Evolutionary conservation across 108 stramenopile species (phyloP).

Genomic region (Mediolabrus comicus): DNA sequence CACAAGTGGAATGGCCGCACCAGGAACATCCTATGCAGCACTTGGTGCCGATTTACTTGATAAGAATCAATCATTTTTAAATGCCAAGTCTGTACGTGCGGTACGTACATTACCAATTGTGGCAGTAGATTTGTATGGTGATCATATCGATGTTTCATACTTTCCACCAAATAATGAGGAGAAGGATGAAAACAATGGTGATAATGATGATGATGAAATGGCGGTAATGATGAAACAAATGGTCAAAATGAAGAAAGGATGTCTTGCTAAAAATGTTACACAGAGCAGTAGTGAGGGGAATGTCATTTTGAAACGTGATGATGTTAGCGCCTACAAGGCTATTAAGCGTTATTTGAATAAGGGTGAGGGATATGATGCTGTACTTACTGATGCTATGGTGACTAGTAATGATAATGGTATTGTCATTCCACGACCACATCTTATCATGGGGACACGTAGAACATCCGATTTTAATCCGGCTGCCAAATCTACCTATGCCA

Average conservation of each 20-base stretch:
- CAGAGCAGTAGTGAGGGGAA: slow-evolving; percentile 13
- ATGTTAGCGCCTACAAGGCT: slow-evolving; percentile 67
- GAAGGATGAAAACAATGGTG: slow-evolving; percentile 15
- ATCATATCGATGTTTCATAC: slow-evolving; percentile 48
- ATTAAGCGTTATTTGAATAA: slow-evolving; percentile 72
- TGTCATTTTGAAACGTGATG: slow-evolving; percentile 40
- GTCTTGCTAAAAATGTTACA: background rate
- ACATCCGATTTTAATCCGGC: slow-evolving; percentile 51
- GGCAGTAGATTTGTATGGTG: slow-evolving; percentile 75
- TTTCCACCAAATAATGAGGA: slow-evolving; percentile 66
- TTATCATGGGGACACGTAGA: slow-evolving; percentile 65
- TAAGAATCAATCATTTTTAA: slow-evolving; percentile 59
- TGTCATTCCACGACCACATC: slow-evolving; percentile 54
- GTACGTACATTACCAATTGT: slow-evolving; percentile 63
- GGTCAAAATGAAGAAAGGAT: slow-evolving; percentile 11
- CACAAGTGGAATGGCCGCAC: slow-evolving; percentile 36
- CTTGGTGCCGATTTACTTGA: slow-evolving; percentile 76
- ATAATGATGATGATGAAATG: slow-evolving; percentile 13
- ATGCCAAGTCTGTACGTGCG: slow-evolving; percentile 51
- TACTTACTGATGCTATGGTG: slow-evolving; percentile 53
- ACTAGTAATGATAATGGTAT: slow-evolving; percentile 21
- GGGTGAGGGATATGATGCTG: slow-evolving; percentile 44
- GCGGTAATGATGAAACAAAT: slow-evolving; percentile 18
- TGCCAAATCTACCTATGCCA: slow-evolving; percentile 11
- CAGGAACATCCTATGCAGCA: slow-evolving; percentile 42